Conservation (phyloP, 257 asterid genomes). For the Primulina tabacum region DNA sequence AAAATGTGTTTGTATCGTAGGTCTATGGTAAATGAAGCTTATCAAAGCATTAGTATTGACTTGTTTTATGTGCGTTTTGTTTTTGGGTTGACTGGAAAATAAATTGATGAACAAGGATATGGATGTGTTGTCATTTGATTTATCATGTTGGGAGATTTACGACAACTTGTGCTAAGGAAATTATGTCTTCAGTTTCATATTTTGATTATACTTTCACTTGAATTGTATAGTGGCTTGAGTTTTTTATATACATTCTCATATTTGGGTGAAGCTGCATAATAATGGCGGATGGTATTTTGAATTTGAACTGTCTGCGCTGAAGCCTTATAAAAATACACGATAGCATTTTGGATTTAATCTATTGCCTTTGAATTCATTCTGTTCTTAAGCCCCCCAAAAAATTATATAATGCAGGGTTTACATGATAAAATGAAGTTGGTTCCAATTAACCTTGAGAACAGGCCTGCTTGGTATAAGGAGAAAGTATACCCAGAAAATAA, state of each 20-base stretch:
- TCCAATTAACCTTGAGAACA: constrained; percentile 46
- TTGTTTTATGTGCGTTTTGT: background rate
- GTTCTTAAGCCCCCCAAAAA: background rate
- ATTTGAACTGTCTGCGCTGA: too few relatives aligned
- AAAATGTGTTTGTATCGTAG: too few relatives aligned
- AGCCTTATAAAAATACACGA: background rate
- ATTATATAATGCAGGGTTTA: constrained; percentile 37
- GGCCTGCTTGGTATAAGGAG: constrained; percentile 75
- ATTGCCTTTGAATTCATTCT: constrained; percentile 11
- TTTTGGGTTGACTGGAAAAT: background rate
- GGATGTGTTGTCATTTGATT: background rate
- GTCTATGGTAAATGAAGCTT: background rate
- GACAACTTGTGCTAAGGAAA: background rate
- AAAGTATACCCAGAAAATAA: constrained; percentile 56
- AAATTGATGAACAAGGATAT: background rate
- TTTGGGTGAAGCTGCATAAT: too few relatives aligned
- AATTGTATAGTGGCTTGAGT: too few relatives aligned
- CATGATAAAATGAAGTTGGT: constrained; percentile 56
- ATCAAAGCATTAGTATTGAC: background rate
- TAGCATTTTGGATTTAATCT: background rate
- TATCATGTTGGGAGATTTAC: background rate
- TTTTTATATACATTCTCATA: too few relatives aligned
- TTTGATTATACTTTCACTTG: too few relatives aligned
- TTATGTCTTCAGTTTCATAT: too few relatives aligned
- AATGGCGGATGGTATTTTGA: too few relatives aligned